phyloP scores from a whole-genome alignment of 1,139 yeast species.

The Starmera stellimalicola region DNA sequence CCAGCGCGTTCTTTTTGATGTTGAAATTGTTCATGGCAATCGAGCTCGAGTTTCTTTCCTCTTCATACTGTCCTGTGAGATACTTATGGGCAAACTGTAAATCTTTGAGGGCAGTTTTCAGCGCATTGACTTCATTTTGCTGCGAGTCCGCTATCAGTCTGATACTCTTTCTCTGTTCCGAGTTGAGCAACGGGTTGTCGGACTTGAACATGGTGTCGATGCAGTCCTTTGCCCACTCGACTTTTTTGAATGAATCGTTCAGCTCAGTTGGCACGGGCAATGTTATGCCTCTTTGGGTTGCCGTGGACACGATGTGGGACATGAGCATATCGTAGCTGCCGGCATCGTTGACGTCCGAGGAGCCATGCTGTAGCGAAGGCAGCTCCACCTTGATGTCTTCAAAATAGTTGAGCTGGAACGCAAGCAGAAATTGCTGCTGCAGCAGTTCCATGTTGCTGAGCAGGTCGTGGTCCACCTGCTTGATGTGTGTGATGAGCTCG shows the following conservation, averaged over 20 bases:
- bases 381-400: conserved; percentile 8
- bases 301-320: conserved; percentile 43
- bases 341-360: neutral
- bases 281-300: conserved; percentile 39
- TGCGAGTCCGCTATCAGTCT: conserved; percentile 5
- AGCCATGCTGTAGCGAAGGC: neutral
- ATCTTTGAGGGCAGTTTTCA: conserved; percentile 50
- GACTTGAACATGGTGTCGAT: conserved; percentile 29
- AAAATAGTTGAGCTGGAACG: conserved; percentile 13
- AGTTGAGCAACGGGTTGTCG: neutral
- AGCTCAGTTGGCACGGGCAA: conserved; percentile 36
- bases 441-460: conserved; percentile 3
- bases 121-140: conserved; percentile 26
- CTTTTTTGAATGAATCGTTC: conserved; percentile 26
- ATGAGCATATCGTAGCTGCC: conserved; percentile 22
- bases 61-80: conserved; percentile 49
- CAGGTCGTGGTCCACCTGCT: conserved; percentile 5
- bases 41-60: conserved; percentile 41
- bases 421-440: conserved; percentile 11
- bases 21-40: conserved; percentile 41
- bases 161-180: neutral
- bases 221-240: conserved; percentile 47
- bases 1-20: conserved; percentile 33
- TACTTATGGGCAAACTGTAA: conserved; percentile 57
- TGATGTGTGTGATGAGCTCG: conserved; percentile 4